phyloP scores from a whole-genome alignment of 2,329 filamentous ascomycete species.

The Hortaea werneckii region DNA sequence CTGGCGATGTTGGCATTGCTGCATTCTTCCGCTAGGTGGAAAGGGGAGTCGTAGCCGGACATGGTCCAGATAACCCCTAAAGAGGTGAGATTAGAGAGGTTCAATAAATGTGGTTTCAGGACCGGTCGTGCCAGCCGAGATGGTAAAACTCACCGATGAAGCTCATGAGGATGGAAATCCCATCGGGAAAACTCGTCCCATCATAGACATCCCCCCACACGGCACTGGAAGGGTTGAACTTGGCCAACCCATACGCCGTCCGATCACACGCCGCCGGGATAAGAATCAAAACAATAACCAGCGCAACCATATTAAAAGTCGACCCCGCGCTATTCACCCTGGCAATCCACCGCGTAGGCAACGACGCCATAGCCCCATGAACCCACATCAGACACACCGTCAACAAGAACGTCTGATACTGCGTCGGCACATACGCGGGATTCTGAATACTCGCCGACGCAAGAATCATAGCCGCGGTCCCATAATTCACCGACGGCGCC shows the following conservation, averaged over 20 bases:
- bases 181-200: slow-evolving; percentile 56
- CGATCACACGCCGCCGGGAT: slow-evolving; percentile 52
- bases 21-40: slow-evolving; percentile 67
- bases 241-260: slow-evolving; percentile 42
- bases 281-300: slow-evolving; percentile 56
- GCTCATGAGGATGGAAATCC: slow-evolving; percentile 59
- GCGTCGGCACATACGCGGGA: slow-evolving; percentile 52
- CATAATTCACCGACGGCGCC: slow-evolving; percentile 58
- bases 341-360: slow-evolving; percentile 62
- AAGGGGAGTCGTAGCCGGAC: slow-evolving; percentile 52
- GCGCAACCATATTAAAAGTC: slow-evolving; percentile 58
- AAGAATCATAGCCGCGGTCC: slow-evolving; percentile 59
- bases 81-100: background rate
- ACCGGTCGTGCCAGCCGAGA: slow-evolving; percentile 22
- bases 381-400: slow-evolving; percentile 56
- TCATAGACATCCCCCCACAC: slow-evolving; percentile 60
- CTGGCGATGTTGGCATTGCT: slow-evolving; percentile 61
- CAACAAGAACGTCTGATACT: slow-evolving; percentile 60
- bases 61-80: slow-evolving; percentile 15
- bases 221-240: slow-evolving; percentile 47
- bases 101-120: background rate
- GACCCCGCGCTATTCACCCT: slow-evolving; percentile 60
- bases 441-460: slow-evolving; percentile 59
- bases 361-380: slow-evolving; percentile 56
- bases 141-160: slow-evolving; percentile 52